Evolutionary conservation across 2,329 filamentous ascomycete species (phyloP).

Genomic region (Chaetothyriales sp.): DNA sequence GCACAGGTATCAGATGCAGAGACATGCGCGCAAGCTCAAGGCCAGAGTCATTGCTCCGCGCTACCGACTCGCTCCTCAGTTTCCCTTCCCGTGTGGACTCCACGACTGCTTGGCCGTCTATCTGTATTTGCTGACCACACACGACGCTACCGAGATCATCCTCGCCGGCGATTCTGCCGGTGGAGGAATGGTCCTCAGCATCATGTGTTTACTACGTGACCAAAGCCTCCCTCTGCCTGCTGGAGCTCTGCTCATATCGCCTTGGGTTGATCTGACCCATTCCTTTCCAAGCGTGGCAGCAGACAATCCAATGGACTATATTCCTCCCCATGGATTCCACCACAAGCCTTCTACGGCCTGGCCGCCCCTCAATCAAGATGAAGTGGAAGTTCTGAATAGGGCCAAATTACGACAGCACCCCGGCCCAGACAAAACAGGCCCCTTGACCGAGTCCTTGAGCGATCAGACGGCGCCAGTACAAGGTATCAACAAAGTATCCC

Average conservation of each 20-base stretch:
- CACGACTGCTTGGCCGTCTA: conserved; percentile 85
- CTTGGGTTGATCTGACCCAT: conserved; percentile 91
- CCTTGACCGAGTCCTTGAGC: neutral
- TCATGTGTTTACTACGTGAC: conserved; percentile 71
- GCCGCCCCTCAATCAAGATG: conserved; percentile 78
- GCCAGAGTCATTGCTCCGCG: conserved; percentile 74
- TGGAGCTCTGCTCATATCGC: conserved; percentile 78
- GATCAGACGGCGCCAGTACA: conserved; percentile 2
- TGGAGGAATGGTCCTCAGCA: conserved; percentile 70
- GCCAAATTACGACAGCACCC: neutral
- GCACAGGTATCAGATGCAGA: conserved; percentile 95
- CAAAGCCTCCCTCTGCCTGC: conserved; percentile 73
- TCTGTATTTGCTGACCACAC: conserved; percentile 60
- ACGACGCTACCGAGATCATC: conserved; percentile 70
- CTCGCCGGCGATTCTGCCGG: conserved; percentile 88
- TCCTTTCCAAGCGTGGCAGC: conserved; percentile 81
- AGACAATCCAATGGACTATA: conserved; percentile 67
- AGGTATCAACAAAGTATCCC: neutral
- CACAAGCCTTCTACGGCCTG: conserved; percentile 82
- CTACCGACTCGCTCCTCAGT: conserved; percentile 84
- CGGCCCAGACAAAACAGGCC: neutral
- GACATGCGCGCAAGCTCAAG: conserved; percentile 86
- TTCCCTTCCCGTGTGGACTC: conserved; percentile 85
- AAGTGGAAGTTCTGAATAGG: conserved; percentile 33
- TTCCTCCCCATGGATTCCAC: conserved; percentile 75